These are phyloP conservation scores for Fusarium tupiense DNA, from an alignment of 2,329 filamentous ascomycete genomes.

Conservation along the genomic window DNA sequence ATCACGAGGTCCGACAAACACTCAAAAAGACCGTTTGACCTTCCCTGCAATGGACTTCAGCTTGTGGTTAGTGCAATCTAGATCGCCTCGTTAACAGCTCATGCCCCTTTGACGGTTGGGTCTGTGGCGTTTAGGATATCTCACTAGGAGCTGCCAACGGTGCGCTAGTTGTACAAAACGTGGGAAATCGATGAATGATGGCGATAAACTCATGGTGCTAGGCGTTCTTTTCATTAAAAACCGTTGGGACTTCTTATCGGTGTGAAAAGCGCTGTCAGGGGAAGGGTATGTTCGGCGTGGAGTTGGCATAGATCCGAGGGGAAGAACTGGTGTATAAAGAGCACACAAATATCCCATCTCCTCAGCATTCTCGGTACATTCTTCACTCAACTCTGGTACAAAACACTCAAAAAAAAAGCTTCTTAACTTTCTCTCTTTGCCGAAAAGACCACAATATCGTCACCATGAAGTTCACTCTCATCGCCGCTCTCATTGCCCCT, in stretches of 20 bases:
- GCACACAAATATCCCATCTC: background rate
- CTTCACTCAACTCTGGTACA: background rate
- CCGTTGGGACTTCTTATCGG: background rate
- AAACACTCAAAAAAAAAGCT: background rate
- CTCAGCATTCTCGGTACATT: background rate
- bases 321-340: slow-evolving; percentile 10
- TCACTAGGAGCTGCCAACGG: slow-evolving; percentile 9
- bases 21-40: background rate
- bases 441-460: background rate
- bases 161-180: background rate
- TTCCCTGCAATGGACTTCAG: background rate
- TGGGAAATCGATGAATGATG: background rate
- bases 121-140: slow-evolving; percentile 24
- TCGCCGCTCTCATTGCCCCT: slow-evolving; percentile 25
- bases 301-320: background rate
- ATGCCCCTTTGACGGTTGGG: slow-evolving; percentile 8
- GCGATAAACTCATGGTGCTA: slow-evolving; percentile 10
- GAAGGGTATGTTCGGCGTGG: background rate
- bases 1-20: background rate
- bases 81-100: slow-evolving; percentile 1
- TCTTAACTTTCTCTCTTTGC: background rate
- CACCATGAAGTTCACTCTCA: slow-evolving; percentile 34
- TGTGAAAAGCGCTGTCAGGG: background rate
- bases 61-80: slow-evolving; percentile 5
- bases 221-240: background rate